Base-by-base conservation (phyloP, 495 filamentous ascomycete species). In the Trichoderma virens region DNA sequence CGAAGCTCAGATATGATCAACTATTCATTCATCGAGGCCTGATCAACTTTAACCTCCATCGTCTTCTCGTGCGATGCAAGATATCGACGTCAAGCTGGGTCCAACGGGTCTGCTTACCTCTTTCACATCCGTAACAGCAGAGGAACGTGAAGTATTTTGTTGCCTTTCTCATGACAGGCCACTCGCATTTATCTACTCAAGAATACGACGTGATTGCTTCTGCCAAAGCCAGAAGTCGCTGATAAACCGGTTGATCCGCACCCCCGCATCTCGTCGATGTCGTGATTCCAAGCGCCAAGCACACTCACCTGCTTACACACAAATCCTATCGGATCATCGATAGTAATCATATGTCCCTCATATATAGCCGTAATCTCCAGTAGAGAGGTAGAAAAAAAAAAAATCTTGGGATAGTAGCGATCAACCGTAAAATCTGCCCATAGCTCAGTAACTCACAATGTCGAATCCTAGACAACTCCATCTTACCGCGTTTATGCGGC, bases 401-500 rank as follows among this genome's bases (percentile, higher is more conserved):
- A n/a, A n/a, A n/a, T n/a, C n/a, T n/a, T n/a, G n/a, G n/a, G n/a
- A n/a, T n/a, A n/a, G n/a, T n/a, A n/a, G n/a, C n/a, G n/a, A n/a
- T n/a, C n/a, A n/a, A n/a, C n/a, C n/a, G n/a, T n/a, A n/a, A n/a
- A n/a, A n/a, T n/a, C n/a, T n/a, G n/a, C n/a, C n/a, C n/a, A 43
- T 43, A 59, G 28, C 8, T 30, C 47, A 45, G 62, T 25, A 51
- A 18, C 9, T 43, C n/a, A 47, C 3, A 34, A 60, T 65, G 65
- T 51, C 61, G 7, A 28, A 66, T 8, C 23, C 61, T 14, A 75
- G 72, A 59, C 69, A 80, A 64, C 74, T 86, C 8, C 82, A 83
- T 63, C 76, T 85, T 5, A 83, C 82, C 35, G 83, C 82, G 23
- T 86, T 86, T 70, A 85, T 85, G 82, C 76, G 83, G 8, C 82